A percentile compares a stretch with the other conserved stretches of the same genome.
Evolutionary conservation across 768 basidiomycete genomes (phyloP).

Genomic region (Pholiota conissans): DNA sequence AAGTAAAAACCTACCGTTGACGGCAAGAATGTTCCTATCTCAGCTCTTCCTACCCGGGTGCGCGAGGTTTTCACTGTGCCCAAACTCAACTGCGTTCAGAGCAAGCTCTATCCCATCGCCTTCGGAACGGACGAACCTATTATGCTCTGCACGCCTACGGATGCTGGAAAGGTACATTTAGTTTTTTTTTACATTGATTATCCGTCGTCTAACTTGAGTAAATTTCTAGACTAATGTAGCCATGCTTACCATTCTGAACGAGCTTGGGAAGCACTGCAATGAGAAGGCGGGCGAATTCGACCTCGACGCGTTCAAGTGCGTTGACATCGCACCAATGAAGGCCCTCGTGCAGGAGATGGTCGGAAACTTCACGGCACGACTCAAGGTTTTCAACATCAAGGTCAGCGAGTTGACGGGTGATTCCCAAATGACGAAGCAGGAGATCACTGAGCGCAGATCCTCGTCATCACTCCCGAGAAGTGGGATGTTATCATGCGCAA

Average conservation of each 20-base stretch:
- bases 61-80: slow-evolving; percentile 82
- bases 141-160: slow-evolving; percentile 95
- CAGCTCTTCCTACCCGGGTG: slow-evolving; percentile 82
- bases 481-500: slow-evolving; percentile 99
- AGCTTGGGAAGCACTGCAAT: slow-evolving; percentile 86
- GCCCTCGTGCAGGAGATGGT: slow-evolving; percentile 99
- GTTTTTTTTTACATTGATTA: not conserved
- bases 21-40: slow-evolving; percentile 70
- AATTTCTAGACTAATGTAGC: slow-evolving; percentile 93
- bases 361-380: slow-evolving; percentile 84
- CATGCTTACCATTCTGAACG: slow-evolving; percentile 91
- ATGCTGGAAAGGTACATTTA: slow-evolving; percentile 97
- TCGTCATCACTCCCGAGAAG: slow-evolving; percentile 98
- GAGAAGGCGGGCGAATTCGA: slow-evolving; percentile 79
- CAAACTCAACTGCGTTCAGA: slow-evolving; percentile 88
- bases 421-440: slow-evolving; percentile 96
- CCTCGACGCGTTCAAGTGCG: slow-evolving; percentile 90
- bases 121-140: slow-evolving; percentile 96
- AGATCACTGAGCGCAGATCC: slow-evolving; percentile 95
- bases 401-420: slow-evolving; percentile 97
- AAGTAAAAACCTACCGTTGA: slow-evolving; percentile 68
- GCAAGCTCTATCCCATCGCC: slow-evolving; percentile 88
- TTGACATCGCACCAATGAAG: slow-evolving; percentile 99
- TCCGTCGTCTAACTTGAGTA: slow-evolving; percentile 13
- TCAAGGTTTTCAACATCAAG: slow-evolving; percentile 68